Evolutionary conservation across 495 filamentous ascomycete species (phyloP).

Genomic region (Neohortaea acidophila): DNA sequence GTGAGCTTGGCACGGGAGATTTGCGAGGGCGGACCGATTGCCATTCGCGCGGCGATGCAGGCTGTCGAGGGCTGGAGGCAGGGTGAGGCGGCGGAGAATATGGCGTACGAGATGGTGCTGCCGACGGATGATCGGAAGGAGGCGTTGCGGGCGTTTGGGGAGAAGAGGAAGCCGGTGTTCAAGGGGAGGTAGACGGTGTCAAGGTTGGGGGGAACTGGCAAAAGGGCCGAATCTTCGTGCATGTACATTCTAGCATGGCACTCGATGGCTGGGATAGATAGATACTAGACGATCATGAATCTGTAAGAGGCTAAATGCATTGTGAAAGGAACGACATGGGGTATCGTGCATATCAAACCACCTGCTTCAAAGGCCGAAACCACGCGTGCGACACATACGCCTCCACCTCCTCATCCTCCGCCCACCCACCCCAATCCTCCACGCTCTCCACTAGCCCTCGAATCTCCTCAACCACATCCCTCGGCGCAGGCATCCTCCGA

Average conservation of each 20-base stretch:
- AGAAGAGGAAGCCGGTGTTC: slow-evolving; percentile 82
- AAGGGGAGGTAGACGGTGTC: slow-evolving; percentile 35
- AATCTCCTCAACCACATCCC: slow-evolving; percentile 20
- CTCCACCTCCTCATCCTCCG: slow-evolving; percentile 36
- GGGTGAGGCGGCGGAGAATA: slow-evolving; percentile 54
- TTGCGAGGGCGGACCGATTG: slow-evolving; percentile 73
- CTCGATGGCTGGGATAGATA: too few relatives aligned
- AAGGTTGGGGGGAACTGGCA: too few relatives aligned
- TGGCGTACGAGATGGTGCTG: slow-evolving; percentile 64
- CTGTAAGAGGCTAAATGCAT: too few relatives aligned
- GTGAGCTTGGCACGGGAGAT: slow-evolving; percentile 67
- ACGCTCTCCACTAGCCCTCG: slow-evolving; percentile 33
- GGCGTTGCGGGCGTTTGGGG: slow-evolving; percentile 70
- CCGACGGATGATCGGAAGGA: slow-evolving; percentile 73
- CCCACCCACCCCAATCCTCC: slow-evolving; percentile 35
- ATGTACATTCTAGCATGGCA: too few relatives aligned
- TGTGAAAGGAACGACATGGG: too few relatives aligned
- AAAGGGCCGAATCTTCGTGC: not conserved
- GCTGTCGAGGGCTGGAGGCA: slow-evolving; percentile 48
- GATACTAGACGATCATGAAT: too few relatives aligned
- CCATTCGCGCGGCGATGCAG: slow-evolving; percentile 52
- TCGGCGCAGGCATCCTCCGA: slow-evolving; percentile 13
- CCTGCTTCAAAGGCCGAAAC: too few relatives aligned
- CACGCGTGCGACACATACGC: too few relatives aligned
- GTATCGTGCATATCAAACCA: too few relatives aligned